Evolutionary conservation across 1,139 yeast genomes (phyloP), one percentile per base, ranked within the genome.

Genomic region (Kodamaea fungicola): DNA sequence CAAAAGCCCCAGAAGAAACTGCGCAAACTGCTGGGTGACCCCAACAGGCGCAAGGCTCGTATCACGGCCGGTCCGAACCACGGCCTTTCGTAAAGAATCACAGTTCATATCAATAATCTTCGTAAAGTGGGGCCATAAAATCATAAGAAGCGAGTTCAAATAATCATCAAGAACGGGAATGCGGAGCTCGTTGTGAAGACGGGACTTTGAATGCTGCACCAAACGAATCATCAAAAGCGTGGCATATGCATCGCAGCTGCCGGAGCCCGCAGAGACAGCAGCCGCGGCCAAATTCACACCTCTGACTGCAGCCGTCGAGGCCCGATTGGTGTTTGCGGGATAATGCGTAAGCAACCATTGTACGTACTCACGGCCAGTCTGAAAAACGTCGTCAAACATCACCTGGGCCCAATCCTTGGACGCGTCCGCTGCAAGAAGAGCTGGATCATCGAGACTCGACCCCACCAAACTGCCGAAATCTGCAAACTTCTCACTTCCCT

Each of bases 71-170:
- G 59, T 51, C n/a, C 43, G 45, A 30, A 55, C 35, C 67, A 59
- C 27, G 60, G 69, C 39, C 61, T 67, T 44, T 67, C 76, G 68
- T 58, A 89, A 64, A 22, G 79, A 75, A 16, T 83, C 88, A 54
- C 95, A 83, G 50, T 89, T 87, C 33, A 76, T 62, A 57, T 89
- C 96, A 37, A 89, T 74, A 29, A 86, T 67, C 35, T 69, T 73
- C 50, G 92, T 95, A 52, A 89, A 85, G 42, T 77, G 80, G 1
- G 97, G 96, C 97, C 97, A 90, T 30, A 90, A 63, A 1, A 73
- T 56, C 33, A 86, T 72, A 42, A 83, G 61, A 43, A 85, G 78
- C 8, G 80, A 70, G 52, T 85, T 83, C 43, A 87, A 66, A 54
- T 85, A 86, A 42, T 78, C 85, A 47, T 84, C 90, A 51, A 87